Evolutionary conservation across 345 rosid genomes (phyloP), one percentile per base, ranked within the genome.

Genomic region (Iberis pinnata): DNA sequence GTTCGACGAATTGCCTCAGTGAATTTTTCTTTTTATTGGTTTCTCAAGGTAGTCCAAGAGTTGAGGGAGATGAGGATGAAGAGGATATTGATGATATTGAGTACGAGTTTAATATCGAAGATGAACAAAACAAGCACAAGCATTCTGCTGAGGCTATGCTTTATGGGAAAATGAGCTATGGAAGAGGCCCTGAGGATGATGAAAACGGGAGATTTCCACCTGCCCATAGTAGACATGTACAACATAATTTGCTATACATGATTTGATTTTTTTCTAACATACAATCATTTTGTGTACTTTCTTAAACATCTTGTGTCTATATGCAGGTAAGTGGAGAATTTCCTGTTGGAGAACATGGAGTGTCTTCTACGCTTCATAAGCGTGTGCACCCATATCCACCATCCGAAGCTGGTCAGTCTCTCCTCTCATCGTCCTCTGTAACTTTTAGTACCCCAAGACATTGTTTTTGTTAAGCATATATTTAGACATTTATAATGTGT

Each of bases 11-110:
- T 43, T 65, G 56, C 18, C 39, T 64, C 8, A 42, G 42, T 15
- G 40, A 62, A 49, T 42, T 7, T 49, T 1, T 26, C 17, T 50
- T 18, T 56, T 9, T 42, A 8, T 49, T 45, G 54, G 45, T 25
- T 51, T 10, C 0, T 40, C 6, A 48, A 89, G 95, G 98, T 63
- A 78, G 96, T 35, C 79, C 96, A 4, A 73, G 98, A 55, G 98
- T 92, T 57, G 89, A 77, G 43, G 96, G 98, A 42, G 98, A 92
- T 53, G 98, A 92, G 4, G 96, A 92, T 53, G 98, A 92, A 60
- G 98, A 92, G 61, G 98, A 83, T 43, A 51, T 80, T 53, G 98
- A 92, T 64, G 96, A 92, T 66, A 83, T 88, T 17, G 98, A 92
- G 56, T 81, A 88, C 7, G 98, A 92, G 61, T 92, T 92, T 74